Percentiles rank a stretch among this genome's conserved stretches.
Evolutionary conservation across 306 rosid species (phyloP).

Genomic region (Sphenostylis stenocarpa): DNA sequence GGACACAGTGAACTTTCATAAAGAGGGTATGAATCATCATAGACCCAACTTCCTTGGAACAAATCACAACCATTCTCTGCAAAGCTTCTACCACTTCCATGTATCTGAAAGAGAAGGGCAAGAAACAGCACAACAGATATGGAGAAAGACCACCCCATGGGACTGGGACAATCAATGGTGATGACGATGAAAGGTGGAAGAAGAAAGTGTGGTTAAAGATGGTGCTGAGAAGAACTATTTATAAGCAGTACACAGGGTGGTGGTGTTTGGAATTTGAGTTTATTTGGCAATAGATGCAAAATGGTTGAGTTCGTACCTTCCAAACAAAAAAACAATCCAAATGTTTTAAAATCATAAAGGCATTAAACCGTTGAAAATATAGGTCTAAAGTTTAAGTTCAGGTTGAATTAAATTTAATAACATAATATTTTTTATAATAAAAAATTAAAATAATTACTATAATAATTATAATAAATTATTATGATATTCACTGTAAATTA

Average conservation of each 20-base stretch:
- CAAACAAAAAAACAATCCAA: too few species aligned
- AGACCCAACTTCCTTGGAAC: slow-evolving; percentile 64
- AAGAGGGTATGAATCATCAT: slow-evolving; percentile 57
- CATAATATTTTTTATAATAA: too few species aligned
- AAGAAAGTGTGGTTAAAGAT: not conserved
- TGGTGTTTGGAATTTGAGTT: not conserved
- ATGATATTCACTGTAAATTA: too few species aligned
- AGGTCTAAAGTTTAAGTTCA: too few species aligned
- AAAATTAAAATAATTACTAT: too few species aligned
- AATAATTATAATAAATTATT: too few species aligned
- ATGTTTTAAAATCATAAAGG: too few species aligned
- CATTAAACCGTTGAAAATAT: too few species aligned
- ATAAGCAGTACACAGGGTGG: not conserved
- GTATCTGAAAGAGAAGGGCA: slow-evolving; percentile 19
- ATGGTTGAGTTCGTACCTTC: not conserved
- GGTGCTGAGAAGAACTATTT: not conserved
- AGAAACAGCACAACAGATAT: not conserved
- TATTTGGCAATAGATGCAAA: not conserved
- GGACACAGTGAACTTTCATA: slow-evolving; percentile 58
- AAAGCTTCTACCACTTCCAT: slow-evolving; percentile 11
- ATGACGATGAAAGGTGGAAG: not conserved
- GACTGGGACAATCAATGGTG: not conserved
- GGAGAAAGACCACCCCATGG: slow-evolving; percentile 36
- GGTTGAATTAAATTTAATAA: too few species aligned
- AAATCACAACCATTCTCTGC: slow-evolving; percentile 45